These are phyloP conservation scores for Stephanodiscus minutulus DNA, from an alignment of 108 stramenopile species.

Conservation along the genomic window DNA sequence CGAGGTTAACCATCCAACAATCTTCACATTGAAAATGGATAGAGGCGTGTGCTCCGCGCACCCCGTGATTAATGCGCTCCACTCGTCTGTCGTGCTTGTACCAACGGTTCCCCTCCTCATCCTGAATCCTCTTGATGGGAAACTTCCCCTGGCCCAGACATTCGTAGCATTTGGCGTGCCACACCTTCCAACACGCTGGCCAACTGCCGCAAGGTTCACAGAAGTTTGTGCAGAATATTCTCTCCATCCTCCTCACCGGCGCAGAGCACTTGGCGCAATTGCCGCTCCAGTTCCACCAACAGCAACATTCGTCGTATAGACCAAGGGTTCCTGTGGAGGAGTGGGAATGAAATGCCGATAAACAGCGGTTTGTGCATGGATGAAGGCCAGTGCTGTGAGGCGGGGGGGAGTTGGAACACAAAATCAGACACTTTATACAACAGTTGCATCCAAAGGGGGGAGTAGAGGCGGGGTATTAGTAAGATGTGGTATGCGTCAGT, in stretches of 20 bases:
- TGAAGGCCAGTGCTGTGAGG: constrained; percentile 26
- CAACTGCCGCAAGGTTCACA: constrained; percentile 5
- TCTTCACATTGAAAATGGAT: background rate
- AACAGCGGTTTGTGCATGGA: constrained; percentile 42
- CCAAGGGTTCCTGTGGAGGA: constrained; percentile 30
- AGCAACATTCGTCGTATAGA: constrained; percentile 10
- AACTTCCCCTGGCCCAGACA: background rate
- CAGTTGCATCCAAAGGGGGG: constrained; percentile 26
- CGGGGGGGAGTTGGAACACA: background rate
- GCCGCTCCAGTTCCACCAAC: constrained; percentile 34
- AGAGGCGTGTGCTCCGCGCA: background rate
- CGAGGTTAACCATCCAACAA: too few species aligned
- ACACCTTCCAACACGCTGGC: background rate
- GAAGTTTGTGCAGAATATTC: constrained; percentile 52
- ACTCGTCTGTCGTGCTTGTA: background rate
- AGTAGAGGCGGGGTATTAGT: too few species aligned
- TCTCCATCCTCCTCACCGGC: constrained; percentile 8
- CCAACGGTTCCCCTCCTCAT: background rate
- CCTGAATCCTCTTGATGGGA: background rate
- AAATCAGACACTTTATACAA: constrained; percentile 33
- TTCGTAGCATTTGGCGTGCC: background rate
- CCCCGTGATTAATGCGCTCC: background rate
- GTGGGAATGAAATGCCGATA: constrained; percentile 34
- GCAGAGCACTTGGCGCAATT: constrained; percentile 18
- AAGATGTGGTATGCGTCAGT: background rate